phyloP scores from a whole-genome alignment of 441 rosid species.

The Adansonia rubrostipa region DNA sequence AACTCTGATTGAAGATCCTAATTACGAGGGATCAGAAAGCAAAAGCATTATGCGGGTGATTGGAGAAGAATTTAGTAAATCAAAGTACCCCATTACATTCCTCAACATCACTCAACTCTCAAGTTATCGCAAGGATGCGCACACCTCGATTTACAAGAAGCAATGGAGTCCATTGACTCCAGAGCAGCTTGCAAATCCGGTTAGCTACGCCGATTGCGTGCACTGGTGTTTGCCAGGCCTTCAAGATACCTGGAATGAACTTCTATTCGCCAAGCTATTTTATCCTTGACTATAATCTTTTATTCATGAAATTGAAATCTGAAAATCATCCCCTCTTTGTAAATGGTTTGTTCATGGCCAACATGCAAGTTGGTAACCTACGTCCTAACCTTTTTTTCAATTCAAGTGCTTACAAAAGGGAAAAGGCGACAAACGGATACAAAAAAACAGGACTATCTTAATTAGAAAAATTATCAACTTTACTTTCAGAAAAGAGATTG shows the following conservation, averaged over 20 bases:
- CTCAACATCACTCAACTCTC: conserved; percentile 87
- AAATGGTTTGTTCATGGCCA: too few species aligned
- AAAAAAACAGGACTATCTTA: too few species aligned
- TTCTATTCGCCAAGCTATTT: conserved; percentile 73
- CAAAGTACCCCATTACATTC: conserved; percentile 70
- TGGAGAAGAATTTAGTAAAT: conserved; percentile 61
- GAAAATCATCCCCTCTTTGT: too few species aligned
- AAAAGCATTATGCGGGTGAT: conserved; percentile 75
- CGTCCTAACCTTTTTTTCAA: too few species aligned
- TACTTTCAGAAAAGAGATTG: too few species aligned
- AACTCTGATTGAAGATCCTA: conserved; percentile 56
- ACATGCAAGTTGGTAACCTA: too few species aligned
- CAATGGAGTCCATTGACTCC: conserved; percentile 78
- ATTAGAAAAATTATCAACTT: too few species aligned
- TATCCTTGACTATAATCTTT: conserved; percentile 47
- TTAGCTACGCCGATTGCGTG: conserved; percentile 78
- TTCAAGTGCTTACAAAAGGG: too few species aligned
- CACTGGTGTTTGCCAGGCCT: conserved; percentile 96
- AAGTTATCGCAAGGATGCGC: conserved; percentile 78
- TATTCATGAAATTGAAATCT: neutral
- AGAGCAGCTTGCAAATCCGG: conserved; percentile 70
- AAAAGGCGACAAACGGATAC: too few species aligned
- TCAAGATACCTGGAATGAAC: conserved; percentile 90
- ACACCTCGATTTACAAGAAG: conserved; percentile 86
- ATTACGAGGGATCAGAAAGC: conserved; percentile 75